phyloP scores from a whole-genome alignment of 2,329 filamentous ascomycete genomes.

The Hypoxylon sp. region DNA sequence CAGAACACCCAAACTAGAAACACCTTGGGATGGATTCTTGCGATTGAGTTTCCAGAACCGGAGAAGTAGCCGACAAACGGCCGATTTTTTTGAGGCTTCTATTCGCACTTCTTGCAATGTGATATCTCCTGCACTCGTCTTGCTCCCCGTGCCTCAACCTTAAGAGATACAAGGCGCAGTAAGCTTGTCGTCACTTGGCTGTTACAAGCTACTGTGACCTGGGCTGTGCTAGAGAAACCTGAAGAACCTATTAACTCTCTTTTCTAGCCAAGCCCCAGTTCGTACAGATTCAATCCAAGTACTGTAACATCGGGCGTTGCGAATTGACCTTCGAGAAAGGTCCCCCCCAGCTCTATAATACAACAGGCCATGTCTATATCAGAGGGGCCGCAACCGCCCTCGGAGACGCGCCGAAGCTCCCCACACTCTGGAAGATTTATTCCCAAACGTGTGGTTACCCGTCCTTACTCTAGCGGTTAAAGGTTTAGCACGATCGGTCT shows the following conservation, averaged over 20 bases:
- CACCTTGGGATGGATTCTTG: slow-evolving; percentile 31
- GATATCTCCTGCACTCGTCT: slow-evolving; percentile 2
- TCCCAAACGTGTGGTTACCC: slow-evolving; percentile 45
- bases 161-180: too few relatives aligned
- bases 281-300: slow-evolving; percentile 23
- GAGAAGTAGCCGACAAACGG: slow-evolving; percentile 31
- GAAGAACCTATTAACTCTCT: too few relatives aligned
- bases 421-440: slow-evolving; percentile 36
- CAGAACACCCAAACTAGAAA: slow-evolving; percentile 24
- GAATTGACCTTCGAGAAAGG: slow-evolving; percentile 19
- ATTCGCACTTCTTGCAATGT: slow-evolving; percentile 13
- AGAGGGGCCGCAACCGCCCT: slow-evolving; percentile 27
- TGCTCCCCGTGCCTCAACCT: too few relatives aligned
- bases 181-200: slow-evolving; percentile 3
- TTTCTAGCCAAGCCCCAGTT: slow-evolving; percentile 7
- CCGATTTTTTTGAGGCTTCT: slow-evolving; percentile 29
- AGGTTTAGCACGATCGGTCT: slow-evolving; percentile 45
- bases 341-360: slow-evolving; percentile 33
- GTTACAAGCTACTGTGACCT: slow-evolving; percentile 3
- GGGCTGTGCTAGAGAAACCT: slow-evolving; percentile 5
- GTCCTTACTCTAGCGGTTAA: slow-evolving; percentile 44
- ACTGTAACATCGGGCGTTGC: slow-evolving; percentile 32
- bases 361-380: slow-evolving; percentile 32
- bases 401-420: slow-evolving; percentile 35
- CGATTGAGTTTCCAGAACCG: slow-evolving; percentile 32